Evolutionary conservation across 2,329 filamentous ascomycete genomes (phyloP).

Genomic region (Aspergillus tubingensis): DNA sequence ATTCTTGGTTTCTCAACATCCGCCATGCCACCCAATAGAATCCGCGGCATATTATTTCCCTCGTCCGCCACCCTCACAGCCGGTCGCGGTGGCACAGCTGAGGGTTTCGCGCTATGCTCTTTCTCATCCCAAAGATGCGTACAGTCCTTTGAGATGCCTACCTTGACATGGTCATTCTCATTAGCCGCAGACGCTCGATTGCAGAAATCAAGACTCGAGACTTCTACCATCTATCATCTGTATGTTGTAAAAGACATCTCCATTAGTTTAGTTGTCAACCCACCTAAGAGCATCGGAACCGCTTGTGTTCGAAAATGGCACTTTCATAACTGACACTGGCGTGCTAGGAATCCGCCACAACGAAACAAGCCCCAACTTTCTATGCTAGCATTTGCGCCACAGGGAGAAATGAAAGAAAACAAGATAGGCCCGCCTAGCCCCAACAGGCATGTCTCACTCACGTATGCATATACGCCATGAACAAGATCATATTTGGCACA

Average conservation of each 20-base stretch:
- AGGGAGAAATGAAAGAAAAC: no score
- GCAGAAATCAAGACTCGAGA: no score
- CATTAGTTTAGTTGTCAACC: background rate
- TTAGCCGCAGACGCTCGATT: no score
- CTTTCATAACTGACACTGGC: no score
- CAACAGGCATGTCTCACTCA: constrained; percentile 35
- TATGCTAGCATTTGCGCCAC: no score
- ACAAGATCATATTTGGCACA: constrained; percentile 25
- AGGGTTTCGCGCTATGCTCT: background rate
- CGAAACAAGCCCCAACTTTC: no score
- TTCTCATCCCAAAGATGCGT: background rate
- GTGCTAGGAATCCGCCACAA: no score
- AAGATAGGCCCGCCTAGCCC: constrained; percentile 24
- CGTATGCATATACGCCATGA: constrained; percentile 30
- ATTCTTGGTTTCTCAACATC: background rate
- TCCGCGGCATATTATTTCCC: background rate
- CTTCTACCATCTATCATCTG: no score
- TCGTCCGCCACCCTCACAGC: background rate
- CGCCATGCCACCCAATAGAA: background rate
- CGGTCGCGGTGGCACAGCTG: background rate
- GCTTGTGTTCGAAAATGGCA: background rate
- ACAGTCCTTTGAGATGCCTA: background rate
- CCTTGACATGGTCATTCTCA: background rate
- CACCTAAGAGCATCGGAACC: background rate
- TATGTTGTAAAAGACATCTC: background rate